These are phyloP conservation scores for Wallacemonas collosoma DNA, from an alignment of 208 protist species.

Conservation along the genomic window DNA sequence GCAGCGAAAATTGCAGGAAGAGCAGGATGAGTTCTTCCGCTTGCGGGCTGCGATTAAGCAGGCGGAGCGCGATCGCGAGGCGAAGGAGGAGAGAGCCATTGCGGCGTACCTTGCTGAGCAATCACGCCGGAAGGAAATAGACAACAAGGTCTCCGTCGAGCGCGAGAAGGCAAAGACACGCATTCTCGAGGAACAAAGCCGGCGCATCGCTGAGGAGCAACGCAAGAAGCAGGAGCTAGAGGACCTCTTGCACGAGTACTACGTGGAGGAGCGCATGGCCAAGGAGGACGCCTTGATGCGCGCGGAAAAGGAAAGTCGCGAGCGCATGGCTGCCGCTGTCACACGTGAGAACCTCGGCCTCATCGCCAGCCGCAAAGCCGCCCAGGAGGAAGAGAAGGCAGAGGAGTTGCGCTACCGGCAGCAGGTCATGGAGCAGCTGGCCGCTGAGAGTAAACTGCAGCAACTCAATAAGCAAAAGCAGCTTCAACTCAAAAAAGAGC, in stretches of 20 bases:
- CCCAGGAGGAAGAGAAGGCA: conserved; percentile 54
- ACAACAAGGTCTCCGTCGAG: conserved; percentile 75
- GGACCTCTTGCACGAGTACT: conserved; percentile 86
- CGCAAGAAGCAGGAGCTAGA: conserved; percentile 86
- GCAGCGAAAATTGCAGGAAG: conserved; percentile 76
- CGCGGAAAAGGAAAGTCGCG: conserved; percentile 72
- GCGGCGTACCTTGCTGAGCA: conserved; percentile 79
- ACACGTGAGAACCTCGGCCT: conserved; percentile 75
- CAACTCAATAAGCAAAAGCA: conserved; percentile 73
- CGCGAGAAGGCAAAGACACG: conserved; percentile 72
- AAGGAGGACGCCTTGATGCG: conserved; percentile 68
- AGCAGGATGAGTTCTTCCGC: conserved; percentile 82
- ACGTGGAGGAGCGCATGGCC: conserved; percentile 83
- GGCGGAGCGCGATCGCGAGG: conserved; percentile 72
- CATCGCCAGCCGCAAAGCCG: conserved; percentile 61
- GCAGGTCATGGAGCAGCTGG: conserved; percentile 75
- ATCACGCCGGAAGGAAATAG: conserved; percentile 61
- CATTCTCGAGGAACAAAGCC: conserved; percentile 83
- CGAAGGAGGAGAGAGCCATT: conserved; percentile 83
- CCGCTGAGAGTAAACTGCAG: conserved; percentile 78
- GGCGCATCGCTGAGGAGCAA: conserved; percentile 81
- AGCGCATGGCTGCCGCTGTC: conserved; percentile 63
- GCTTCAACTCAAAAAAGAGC: conserved; percentile 73
- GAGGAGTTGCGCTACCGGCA: conserved; percentile 87
- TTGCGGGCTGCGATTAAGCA: conserved; percentile 73